A percentile compares a stretch with the other conserved stretches of the same genome.
Conservation (phyloP, 257 asterid species). For the Capsicum chinense region DNA sequence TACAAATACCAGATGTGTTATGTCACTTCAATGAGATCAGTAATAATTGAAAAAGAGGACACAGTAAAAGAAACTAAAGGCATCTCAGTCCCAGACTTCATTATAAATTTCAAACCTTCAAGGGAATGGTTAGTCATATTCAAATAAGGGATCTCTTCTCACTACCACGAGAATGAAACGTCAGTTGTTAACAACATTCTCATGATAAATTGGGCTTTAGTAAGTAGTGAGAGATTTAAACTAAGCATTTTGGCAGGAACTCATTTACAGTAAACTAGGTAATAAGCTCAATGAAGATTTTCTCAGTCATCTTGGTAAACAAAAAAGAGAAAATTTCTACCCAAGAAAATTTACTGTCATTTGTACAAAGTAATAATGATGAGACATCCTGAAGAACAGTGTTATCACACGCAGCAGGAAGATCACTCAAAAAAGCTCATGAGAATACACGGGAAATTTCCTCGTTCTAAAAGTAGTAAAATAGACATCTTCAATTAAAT, state of each 20-base stretch:
- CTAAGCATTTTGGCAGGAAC: not conserved
- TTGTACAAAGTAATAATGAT: not conserved
- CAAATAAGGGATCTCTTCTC: not conserved
- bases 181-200: not conserved
- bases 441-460: not conserved
- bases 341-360: not conserved
- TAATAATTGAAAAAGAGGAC: not conserved
- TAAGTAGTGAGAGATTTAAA: not conserved
- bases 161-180: slow-evolving; percentile 6
- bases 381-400: not conserved
- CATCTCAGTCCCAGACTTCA: not conserved
- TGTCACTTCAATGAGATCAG: not conserved
- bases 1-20: not conserved
- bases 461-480: not conserved
- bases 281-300: not conserved
- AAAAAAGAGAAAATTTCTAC: not conserved
- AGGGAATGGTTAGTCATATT: not conserved
- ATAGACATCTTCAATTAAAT: not conserved
- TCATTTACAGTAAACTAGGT: not conserved
- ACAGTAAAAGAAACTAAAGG: not conserved
- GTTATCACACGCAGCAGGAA: too few species aligned
- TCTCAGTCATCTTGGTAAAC: not conserved
- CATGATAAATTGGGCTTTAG: not conserved
- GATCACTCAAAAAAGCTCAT: not conserved
- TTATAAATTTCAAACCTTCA: not conserved